Evolutionary conservation across 305 asterid genomes (phyloP).

Genomic region (Solanum hybrid): DNA sequence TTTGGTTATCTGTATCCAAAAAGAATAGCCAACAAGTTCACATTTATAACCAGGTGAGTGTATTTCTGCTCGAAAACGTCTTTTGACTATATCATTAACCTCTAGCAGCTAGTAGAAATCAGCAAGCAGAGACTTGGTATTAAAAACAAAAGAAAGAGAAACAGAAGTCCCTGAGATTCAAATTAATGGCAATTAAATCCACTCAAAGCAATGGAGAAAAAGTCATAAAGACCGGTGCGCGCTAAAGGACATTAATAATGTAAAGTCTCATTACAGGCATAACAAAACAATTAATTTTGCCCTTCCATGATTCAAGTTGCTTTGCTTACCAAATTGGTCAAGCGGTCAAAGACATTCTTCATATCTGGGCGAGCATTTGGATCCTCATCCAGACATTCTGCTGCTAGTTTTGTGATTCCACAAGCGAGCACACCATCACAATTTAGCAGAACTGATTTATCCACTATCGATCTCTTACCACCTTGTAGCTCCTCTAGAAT

Average conservation of each 20-base stretch:
- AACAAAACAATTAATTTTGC: neutral
- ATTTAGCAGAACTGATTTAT: neutral
- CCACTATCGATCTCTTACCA: neutral
- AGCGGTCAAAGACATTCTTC: neutral
- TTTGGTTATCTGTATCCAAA: neutral
- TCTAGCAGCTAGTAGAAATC: neutral
- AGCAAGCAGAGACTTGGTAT: neutral
- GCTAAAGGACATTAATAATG: neutral
- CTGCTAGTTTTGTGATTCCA: neutral
- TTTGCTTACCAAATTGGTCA: neutral
- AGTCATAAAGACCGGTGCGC: no score
- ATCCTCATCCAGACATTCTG: neutral
- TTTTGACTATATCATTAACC: slow-evolving; percentile 4
- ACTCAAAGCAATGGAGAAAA: no score
- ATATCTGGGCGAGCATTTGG: neutral
- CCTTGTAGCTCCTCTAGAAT: neutral
- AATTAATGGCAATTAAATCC: no score
- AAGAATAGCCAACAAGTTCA: neutral
- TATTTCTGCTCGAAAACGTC: neutral
- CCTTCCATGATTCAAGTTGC: neutral
- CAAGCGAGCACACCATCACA: neutral
- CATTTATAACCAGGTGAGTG: neutral
- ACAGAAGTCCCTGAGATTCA: neutral
- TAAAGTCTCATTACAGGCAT: neutral
- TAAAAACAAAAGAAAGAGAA: neutral